Base-by-base conservation (phyloP, 1,284 basidiomycete genomes). In the Cryptococcus sp. region DNA sequence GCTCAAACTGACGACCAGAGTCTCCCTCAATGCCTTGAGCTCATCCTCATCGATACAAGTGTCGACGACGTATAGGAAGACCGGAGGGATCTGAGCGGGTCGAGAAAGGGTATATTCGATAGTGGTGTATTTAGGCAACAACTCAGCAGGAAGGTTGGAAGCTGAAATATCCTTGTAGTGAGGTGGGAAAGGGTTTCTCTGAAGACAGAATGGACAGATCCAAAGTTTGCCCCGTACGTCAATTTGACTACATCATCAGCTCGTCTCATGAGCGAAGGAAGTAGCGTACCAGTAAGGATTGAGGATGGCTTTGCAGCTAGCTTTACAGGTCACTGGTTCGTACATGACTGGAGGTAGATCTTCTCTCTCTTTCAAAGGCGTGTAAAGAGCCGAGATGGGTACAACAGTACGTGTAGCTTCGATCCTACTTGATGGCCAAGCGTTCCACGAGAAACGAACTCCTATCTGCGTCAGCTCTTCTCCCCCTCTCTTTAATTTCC, bases 121-220 rank as follows among this genome's bases (percentile, higher is more conserved):
- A 16, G 94, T 98, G 44, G 94, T 98, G 81, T 98, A 98, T 78
- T 97, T 96, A 69, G 94, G 93, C 42, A 97, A 76, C 24, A 98
- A 82, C 76, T 98, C 94, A 19, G 92, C 88, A 43, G 94, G 94
- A 22, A 98, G 82, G 76, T 98, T 98, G 59, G 90, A 94, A 77
- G 88, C 90, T 55, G 91, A 92, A 64, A 98, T 96, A 75, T 98
- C 94, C 78, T 97, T 96, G 82, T 98, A 98, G 76, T 98, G 94
- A 0, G 92, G 91, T 7, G 94, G 94, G 78, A 98, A 98, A 2
- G 93, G 86, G 74, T 98, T 98, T 57, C 94, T 86, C 49, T 90
- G 87, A 52, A 98, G 80, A 78, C 94, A 98, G 80, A 98, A 98
- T 2, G 94, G 94, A 72, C 94, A 98, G 67, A 98, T 98, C 94